phyloP scores from a whole-genome alignment of 2,329 filamentous ascomycete genomes.

The Chrysoporthe cubensis region DNA sequence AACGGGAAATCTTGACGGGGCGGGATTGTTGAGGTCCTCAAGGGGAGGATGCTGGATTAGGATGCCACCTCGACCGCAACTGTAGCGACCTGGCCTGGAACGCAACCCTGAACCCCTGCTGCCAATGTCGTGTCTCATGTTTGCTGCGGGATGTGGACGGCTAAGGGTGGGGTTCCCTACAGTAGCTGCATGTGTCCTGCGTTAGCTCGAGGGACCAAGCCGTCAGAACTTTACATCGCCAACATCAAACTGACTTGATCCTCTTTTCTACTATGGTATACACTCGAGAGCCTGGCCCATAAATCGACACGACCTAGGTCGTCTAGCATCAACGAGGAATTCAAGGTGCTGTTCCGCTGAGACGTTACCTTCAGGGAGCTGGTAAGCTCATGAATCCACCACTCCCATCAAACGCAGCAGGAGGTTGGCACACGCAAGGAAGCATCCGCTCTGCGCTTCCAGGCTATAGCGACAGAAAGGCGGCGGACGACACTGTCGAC shows the following conservation, averaged over 20 bases:
- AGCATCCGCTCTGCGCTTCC: not conserved
- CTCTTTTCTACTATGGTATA: not conserved
- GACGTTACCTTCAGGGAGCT: not conserved
- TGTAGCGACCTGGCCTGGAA: constrained; percentile 1
- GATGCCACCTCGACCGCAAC: not conserved
- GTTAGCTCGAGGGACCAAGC: not conserved
- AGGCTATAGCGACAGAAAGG: not conserved
- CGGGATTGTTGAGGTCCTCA: constrained; percentile 9
- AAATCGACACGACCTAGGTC: too few relatives aligned
- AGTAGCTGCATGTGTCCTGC: not conserved
- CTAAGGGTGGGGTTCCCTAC: not conserved
- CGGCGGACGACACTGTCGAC: not conserved
- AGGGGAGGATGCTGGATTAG: not conserved
- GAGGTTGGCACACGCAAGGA: not conserved
- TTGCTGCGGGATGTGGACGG: not conserved
- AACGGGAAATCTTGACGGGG: not conserved
- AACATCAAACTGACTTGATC: too few relatives aligned
- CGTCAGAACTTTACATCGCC: too few relatives aligned
- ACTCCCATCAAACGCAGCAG: not conserved
- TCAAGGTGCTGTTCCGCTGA: too few relatives aligned
- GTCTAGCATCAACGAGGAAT: too few relatives aligned
- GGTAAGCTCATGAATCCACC: not conserved
- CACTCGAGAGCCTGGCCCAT: too few relatives aligned
- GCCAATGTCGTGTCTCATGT: not conserved
- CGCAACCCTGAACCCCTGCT: not conserved